Evolutionary conservation across 2,329 filamentous ascomycete species (phyloP).

Genomic region (Fusarium redolens): DNA sequence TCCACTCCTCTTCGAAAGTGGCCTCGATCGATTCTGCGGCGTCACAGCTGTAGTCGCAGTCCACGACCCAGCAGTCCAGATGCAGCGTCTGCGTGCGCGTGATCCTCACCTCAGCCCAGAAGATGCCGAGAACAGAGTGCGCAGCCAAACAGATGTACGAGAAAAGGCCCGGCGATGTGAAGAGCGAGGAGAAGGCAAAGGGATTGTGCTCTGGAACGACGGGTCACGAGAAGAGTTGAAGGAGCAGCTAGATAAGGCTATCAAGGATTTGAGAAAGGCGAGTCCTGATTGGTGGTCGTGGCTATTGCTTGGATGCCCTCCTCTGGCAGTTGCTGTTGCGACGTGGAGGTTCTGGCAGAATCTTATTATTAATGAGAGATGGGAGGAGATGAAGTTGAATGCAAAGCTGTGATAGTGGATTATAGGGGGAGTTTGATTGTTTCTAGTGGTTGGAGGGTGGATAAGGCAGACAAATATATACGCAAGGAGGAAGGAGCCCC

Average conservation of each 20-base stretch:
- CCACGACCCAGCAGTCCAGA: slow-evolving; percentile 81
- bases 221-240: slow-evolving; percentile 76
- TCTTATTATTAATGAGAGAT: slow-evolving; percentile 74
- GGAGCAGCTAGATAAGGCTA: slow-evolving; percentile 72
- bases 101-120: slow-evolving; percentile 84
- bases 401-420: slow-evolving; percentile 34
- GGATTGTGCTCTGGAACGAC: slow-evolving; percentile 93
- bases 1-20: slow-evolving; percentile 89
- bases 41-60: slow-evolving; percentile 90
- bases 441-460: background rate
- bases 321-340: slow-evolving; percentile 75
- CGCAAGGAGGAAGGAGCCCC: background rate
- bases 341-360: slow-evolving; percentile 80
- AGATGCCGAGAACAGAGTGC: slow-evolving; percentile 87
- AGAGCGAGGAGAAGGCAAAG: slow-evolving; percentile 71
- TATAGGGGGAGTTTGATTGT: background rate
- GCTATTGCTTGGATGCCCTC: slow-evolving; percentile 76
- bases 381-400: slow-evolving; percentile 68
- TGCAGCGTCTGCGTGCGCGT: slow-evolving; percentile 78
- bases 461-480: background rate
- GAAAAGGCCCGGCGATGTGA: slow-evolving; percentile 83
- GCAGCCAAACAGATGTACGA: slow-evolving; percentile 86
- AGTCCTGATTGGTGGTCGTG: slow-evolving; percentile 90
- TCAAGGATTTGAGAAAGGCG: slow-evolving; percentile 68
- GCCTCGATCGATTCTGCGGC: slow-evolving; percentile 86